These are phyloP conservation scores for Scheffersomyces coipomensis DNA, from an alignment of 805 yeast genomes.

Conservation along the genomic window DNA sequence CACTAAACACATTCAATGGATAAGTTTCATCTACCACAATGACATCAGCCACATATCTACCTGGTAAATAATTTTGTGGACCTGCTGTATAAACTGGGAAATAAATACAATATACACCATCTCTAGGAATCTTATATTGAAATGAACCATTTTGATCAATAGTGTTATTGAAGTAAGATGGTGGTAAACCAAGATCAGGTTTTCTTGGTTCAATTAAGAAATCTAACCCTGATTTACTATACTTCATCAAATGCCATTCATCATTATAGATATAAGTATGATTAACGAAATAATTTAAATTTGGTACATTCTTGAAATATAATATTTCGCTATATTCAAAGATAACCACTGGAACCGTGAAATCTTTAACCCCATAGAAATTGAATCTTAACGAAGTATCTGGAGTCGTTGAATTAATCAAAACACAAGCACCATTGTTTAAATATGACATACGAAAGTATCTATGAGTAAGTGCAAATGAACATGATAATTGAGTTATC, in stretches of 20 bases:
- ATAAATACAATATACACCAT: slow-evolving; percentile 8
- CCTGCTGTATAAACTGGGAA: slow-evolving; percentile 5
- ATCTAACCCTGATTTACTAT: not conserved
- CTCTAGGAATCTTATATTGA: not conserved
- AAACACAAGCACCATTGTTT: slow-evolving; percentile 9
- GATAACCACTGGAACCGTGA: slow-evolving; percentile 5
- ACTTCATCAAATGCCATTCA: not conserved
- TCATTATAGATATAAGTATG: slow-evolving; percentile 4
- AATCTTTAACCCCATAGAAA: not conserved
- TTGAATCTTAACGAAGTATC: slow-evolving; percentile 1
- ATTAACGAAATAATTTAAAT: slow-evolving; percentile 8
- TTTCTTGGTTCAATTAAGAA: slow-evolving; percentile 1
- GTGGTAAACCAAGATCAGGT: slow-evolving; percentile 1
- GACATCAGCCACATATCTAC: slow-evolving; percentile 4
- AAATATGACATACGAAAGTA: slow-evolving; percentile 4
- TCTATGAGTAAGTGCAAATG: slow-evolving; percentile 1
- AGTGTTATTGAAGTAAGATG: not conserved
- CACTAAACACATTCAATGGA: slow-evolving; percentile 2
- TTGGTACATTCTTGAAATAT: slow-evolving; percentile 8
- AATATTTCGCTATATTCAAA: slow-evolving; percentile 6
- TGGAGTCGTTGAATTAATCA: slow-evolving; percentile 1
- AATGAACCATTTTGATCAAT: not conserved
- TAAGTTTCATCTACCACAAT: slow-evolving; percentile 6
- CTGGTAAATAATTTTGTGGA: slow-evolving; percentile 1
- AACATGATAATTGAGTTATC: not conserved